These are phyloP conservation scores for Mariannaea elegans DNA, from an alignment of 2,329 filamentous ascomycete genomes.

Conservation along the genomic window DNA sequence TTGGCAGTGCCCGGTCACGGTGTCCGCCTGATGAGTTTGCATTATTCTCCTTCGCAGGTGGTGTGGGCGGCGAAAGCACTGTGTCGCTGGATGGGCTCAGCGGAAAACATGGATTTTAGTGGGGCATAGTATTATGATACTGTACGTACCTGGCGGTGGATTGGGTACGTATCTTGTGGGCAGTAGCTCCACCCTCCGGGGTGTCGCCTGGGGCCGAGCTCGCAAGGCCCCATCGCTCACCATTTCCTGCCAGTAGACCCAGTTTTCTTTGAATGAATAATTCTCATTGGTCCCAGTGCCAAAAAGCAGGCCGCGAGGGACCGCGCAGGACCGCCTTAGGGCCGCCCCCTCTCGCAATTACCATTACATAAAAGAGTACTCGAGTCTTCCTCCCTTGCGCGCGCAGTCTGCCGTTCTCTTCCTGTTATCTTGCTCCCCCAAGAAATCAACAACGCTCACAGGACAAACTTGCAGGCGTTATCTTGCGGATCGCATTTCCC, in stretches of 20 bases:
- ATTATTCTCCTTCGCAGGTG: background rate
- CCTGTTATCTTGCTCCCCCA: constrained; percentile 45
- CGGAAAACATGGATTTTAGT: background rate
- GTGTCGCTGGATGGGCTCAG: background rate
- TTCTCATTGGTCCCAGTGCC: constrained; percentile 31
- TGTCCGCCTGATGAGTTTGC: background rate
- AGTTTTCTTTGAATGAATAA: background rate
- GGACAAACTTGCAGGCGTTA: constrained; percentile 41
- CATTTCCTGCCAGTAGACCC: background rate
- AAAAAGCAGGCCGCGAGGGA: constrained; percentile 28
- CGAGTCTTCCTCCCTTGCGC: constrained; percentile 42
- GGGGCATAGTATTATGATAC: background rate
- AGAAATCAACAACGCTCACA: constrained; percentile 35
- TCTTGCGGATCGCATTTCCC: constrained; percentile 42
- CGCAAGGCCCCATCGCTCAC: constrained; percentile 11
- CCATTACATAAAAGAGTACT: constrained; percentile 52
- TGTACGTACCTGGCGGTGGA: background rate
- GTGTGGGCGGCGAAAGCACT: background rate
- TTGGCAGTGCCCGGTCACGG: background rate
- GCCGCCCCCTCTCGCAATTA: constrained; percentile 45
- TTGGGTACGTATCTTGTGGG: too few species aligned
- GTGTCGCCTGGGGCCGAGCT: constrained; percentile 22
- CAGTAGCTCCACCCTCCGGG: constrained; percentile 10
- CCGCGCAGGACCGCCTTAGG: constrained; percentile 28
- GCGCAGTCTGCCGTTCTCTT: constrained; percentile 29